A percentile compares a stretch with the other conserved stretches of the same genome.
These are phyloP conservation scores for Tremellales sp. DNA, from an alignment of 1,284 basidiomycete species.

Conservation along the genomic window DNA sequence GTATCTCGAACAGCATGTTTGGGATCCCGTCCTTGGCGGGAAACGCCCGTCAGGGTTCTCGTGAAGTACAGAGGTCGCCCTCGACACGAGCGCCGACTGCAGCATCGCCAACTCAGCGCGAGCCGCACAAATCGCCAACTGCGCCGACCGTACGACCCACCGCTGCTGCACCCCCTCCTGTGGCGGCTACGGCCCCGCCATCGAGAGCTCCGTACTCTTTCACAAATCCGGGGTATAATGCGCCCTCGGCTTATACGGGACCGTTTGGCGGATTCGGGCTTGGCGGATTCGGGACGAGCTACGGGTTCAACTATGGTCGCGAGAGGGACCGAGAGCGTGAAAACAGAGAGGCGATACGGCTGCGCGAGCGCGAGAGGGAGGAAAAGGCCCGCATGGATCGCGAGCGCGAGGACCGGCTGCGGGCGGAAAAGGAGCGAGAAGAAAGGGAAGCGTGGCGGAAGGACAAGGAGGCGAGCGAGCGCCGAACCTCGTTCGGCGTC, in stretches of 20 bases:
- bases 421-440: slow-evolving; percentile 11
- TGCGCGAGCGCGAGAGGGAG: slow-evolving; percentile 2
- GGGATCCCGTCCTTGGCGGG: background rate
- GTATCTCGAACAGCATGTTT: background rate
- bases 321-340: slow-evolving; percentile 10
- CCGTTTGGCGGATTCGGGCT: slow-evolving; percentile 15
- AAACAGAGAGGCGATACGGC: slow-evolving; percentile 11
- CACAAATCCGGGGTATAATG: slow-evolving; percentile 5
- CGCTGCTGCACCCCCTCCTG: background rate
- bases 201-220: slow-evolving; percentile 7
- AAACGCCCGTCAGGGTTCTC: background rate
- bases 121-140: slow-evolving; percentile 6
- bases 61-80: slow-evolving; percentile 12
- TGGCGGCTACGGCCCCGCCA: background rate
- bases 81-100: slow-evolving; percentile 8
- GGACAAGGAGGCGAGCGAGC: slow-evolving; percentile 6
- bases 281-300: slow-evolving; percentile 3
- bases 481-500: slow-evolving; percentile 8
- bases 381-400: slow-evolving; percentile 2
- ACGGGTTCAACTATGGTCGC: slow-evolving; percentile 9
- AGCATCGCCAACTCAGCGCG: slow-evolving; percentile 11
- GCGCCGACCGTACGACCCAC: slow-evolving; percentile 3
- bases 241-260: slow-evolving; percentile 5
- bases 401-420: slow-evolving; percentile 7
- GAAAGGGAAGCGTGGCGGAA: slow-evolving; percentile 11